These are phyloP conservation scores for Bacterosira constricta DNA, from an alignment of 108 stramenopile genomes.

Conservation along the genomic window DNA sequence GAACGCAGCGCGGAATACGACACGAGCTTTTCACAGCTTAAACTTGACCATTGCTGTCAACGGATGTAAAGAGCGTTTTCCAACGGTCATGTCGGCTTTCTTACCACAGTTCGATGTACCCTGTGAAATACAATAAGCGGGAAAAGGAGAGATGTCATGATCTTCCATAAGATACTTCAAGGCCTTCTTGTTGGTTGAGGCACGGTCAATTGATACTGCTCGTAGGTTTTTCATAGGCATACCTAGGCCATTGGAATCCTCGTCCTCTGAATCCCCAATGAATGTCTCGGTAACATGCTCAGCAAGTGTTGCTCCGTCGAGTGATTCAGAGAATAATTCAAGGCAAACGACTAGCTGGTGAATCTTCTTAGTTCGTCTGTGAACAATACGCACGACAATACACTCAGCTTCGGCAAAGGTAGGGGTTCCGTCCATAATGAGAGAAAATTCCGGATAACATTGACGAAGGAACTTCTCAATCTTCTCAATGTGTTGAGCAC, in stretches of 20 bases:
- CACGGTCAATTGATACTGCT: background rate
- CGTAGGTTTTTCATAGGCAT: background rate
- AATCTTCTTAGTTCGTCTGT: background rate
- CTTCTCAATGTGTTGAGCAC: too few relatives aligned
- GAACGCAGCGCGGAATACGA: too few relatives aligned
- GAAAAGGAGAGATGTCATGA: background rate
- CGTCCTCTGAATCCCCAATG: too few relatives aligned
- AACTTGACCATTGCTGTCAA: too few relatives aligned
- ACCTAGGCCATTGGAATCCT: too few relatives aligned
- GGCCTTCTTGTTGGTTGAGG: slow-evolving; percentile 2
- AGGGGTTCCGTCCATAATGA: background rate
- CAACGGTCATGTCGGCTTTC: background rate
- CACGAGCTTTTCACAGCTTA: too few relatives aligned
- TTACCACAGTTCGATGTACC: background rate
- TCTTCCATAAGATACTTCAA: background rate
- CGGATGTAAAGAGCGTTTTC: too few relatives aligned
- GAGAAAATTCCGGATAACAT: background rate
- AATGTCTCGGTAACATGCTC: too few relatives aligned
- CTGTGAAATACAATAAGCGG: background rate
- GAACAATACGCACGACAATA: background rate
- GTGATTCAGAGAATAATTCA: too few relatives aligned
- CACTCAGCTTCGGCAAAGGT: slow-evolving; percentile 5
- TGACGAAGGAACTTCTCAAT: too few relatives aligned
- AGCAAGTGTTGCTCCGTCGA: too few relatives aligned
- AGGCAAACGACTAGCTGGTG: background rate